Conservation (phyloP, 1,284 basidiomycete genomes). For the Exobasidium rhododendri region DNA sequence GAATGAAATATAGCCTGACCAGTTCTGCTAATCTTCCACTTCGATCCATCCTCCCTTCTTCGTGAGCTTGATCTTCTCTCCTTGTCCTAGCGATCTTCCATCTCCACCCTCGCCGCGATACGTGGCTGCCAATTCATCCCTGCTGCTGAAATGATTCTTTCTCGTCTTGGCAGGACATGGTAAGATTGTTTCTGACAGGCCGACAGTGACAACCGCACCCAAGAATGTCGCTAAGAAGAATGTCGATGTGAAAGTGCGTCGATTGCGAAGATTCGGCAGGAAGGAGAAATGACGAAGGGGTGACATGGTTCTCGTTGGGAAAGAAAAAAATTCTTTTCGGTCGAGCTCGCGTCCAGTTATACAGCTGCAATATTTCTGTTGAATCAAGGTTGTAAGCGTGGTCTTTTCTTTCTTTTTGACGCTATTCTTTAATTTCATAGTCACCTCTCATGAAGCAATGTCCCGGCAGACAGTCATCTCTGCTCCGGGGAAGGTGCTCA, state of each 20-base stretch:
- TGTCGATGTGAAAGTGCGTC: slow-evolving; percentile 5
- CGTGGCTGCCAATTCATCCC: background rate
- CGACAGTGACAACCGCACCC: slow-evolving; percentile 4
- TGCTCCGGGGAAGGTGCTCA: slow-evolving; percentile 88
- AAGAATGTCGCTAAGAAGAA: slow-evolving; percentile 12
- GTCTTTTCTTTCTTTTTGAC: too few species aligned
- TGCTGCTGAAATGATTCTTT: background rate
- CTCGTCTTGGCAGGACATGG: slow-evolving; percentile 5
- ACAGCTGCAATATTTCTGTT: too few species aligned
- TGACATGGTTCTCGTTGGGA: too few species aligned
- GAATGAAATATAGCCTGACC: too few species aligned
- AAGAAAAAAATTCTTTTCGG: too few species aligned
- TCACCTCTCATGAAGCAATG: background rate
- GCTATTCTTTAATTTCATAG: too few species aligned
- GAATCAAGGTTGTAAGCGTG: too few species aligned
- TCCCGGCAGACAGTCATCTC: slow-evolving; percentile 64
- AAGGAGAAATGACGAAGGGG: too few species aligned
- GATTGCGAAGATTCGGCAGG: background rate
- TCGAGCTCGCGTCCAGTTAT: too few species aligned
- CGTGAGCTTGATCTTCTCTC: slow-evolving; percentile 4
- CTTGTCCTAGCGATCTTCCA: background rate
- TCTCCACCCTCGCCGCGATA: background rate
- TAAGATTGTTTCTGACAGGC: slow-evolving; percentile 2
- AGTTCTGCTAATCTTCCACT: too few species aligned
- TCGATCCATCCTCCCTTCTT: slow-evolving; percentile 12